Percentiles rank a stretch among this genome's conserved stretches.
Evolutionary conservation across 2,329 filamentous ascomycete genomes (phyloP).

Genomic region (Trichoderma sp.): DNA sequence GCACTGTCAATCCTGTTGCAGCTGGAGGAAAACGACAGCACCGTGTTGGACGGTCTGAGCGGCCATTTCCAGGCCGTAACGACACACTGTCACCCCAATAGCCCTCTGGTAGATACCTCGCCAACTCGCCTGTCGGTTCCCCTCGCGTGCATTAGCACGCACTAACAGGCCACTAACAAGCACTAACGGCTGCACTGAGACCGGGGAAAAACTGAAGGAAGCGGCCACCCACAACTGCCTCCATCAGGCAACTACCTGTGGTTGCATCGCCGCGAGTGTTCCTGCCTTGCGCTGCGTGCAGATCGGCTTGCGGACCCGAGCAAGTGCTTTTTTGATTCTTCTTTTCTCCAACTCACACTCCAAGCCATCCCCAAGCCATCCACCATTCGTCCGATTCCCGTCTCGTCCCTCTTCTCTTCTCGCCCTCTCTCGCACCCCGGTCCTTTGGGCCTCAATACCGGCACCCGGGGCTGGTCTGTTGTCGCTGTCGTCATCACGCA

Average conservation of each 20-base stretch:
- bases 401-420: background rate
- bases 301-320: background rate
- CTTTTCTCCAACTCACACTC: background rate
- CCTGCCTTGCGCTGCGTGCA: background rate
- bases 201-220: background rate
- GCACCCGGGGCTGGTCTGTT: background rate
- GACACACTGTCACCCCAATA: background rate
- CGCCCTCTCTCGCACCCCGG: background rate
- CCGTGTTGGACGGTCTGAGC: background rate
- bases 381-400: background rate
- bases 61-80: too few relatives aligned
- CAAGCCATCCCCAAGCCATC: background rate
- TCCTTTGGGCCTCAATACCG: slow-evolving; percentile 16
- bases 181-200: background rate
- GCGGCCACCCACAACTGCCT: background rate
- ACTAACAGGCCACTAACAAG: background rate
- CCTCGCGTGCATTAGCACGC: background rate
- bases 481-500: slow-evolving; percentile 26
- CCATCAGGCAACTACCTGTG: background rate
- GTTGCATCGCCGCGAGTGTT: background rate
- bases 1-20: background rate
- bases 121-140: background rate
- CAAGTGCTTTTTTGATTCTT: background rate
- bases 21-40: background rate
- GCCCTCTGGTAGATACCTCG: background rate